Evolutionary conservation across 345 rosid species (phyloP).

Genomic region (Citropsis articulata): DNA sequence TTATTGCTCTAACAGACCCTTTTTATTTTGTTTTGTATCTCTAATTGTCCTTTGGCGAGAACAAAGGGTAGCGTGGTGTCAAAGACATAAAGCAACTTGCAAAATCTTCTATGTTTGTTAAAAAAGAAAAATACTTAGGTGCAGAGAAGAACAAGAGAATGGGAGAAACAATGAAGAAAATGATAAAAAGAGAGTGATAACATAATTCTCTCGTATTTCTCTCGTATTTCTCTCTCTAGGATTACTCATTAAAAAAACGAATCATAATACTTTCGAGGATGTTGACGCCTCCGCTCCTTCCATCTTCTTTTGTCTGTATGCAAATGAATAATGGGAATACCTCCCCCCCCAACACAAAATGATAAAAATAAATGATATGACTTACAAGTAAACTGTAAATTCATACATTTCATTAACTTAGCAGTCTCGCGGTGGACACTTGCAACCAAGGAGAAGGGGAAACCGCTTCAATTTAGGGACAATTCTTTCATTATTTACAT

Average conservation of each 20-base stretch:
- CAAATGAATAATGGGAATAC: background rate
- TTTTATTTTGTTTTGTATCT: no score
- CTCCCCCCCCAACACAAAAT: no score
- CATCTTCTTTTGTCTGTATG: background rate
- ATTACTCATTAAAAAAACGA: no score
- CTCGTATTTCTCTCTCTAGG: no score
- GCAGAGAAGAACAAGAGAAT: no score
- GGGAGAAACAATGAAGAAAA: no score
- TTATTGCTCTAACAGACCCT: background rate
- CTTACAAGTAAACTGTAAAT: background rate
- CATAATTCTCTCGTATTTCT: no score
- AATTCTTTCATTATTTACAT: conserved; percentile 3
- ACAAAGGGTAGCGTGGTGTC: background rate
- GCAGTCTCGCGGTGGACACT: background rate
- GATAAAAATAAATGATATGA: background rate
- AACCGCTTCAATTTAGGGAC: background rate
- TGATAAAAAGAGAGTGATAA: no score
- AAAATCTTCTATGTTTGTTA: background rate
- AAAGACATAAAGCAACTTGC: background rate
- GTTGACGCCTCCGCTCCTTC: background rate
- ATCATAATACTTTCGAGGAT: background rate
- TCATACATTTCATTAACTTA: background rate
- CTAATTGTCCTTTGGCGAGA: background rate
- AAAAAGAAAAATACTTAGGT: no score
- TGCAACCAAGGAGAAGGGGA: background rate